phyloP scores from a whole-genome alignment of 2,329 filamentous ascomycete genomes.

The Proliferodiscus dingleyae region DNA sequence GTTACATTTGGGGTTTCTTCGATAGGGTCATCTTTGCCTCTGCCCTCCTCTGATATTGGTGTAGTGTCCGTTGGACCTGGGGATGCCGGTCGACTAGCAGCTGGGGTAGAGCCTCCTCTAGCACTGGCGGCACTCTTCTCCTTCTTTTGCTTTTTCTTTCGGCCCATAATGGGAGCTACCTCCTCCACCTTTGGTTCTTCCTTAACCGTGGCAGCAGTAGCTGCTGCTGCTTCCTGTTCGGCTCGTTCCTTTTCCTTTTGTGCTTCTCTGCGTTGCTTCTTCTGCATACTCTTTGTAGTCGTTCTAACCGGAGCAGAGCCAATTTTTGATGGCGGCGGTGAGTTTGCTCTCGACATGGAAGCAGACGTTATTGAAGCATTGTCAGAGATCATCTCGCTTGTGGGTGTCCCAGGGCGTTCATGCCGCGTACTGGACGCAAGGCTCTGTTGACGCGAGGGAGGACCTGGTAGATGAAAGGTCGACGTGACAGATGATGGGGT shows the following conservation, averaged over 20 bases:
- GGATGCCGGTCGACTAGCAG: constrained; percentile 24
- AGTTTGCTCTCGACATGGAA: constrained; percentile 67
- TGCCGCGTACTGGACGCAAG: constrained; percentile 40
- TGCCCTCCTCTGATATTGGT: constrained; percentile 5
- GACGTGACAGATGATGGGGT: constrained; percentile 32
- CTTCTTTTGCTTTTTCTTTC: constrained; percentile 85
- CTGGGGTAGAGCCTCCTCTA: constrained; percentile 25
- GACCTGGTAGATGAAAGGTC: constrained; percentile 35
- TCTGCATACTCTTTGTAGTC: constrained; percentile 73
- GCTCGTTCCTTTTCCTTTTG: constrained; percentile 57
- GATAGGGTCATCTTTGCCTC: constrained; percentile 6
- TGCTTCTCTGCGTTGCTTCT: constrained; percentile 68
- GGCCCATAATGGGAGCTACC: constrained; percentile 67
- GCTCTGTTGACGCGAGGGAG: constrained; percentile 46
- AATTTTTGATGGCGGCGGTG: constrained; percentile 61
- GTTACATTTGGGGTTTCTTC: constrained; percentile 7
- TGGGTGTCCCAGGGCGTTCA: constrained; percentile 65
- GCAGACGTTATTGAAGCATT: constrained; percentile 69
- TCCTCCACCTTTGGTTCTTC: constrained; percentile 34
- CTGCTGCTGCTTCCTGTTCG: constrained; percentile 46
- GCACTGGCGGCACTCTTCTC: constrained; percentile 44
- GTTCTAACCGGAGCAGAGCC: constrained; percentile 63
- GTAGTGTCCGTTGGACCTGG: constrained; percentile 15
- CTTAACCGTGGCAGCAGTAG: constrained; percentile 36
- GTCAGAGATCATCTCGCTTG: constrained; percentile 71